Evolutionary conservation across 805 yeast genomes (phyloP), one percentile per base, ranked within the genome.

Genomic region (Sungouiella blattae): DNA sequence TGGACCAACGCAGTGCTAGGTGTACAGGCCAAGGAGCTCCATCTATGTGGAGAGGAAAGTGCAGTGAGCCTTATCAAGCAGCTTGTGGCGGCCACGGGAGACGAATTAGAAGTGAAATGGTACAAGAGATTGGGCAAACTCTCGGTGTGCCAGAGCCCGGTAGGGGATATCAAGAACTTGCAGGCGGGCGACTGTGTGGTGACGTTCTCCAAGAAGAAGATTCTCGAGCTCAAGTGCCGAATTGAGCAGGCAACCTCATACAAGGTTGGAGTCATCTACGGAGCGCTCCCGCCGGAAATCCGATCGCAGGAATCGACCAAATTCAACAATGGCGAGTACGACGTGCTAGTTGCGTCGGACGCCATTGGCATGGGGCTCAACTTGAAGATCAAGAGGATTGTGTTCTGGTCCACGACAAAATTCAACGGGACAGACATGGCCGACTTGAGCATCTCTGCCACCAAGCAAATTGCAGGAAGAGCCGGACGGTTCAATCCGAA

Each of bases 281-380:
- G 99, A 15, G 89, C 95, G 0, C 66, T 93, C 28, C 99, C 99
- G 0, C 95, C 98, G 1, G 98, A 93, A 55, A 87, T 91, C 0
- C 74, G 99, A 46, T 77, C 87, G 3, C 77, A 78, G 45, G 96
- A 93, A 53, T 95, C 97, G 0, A 57, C 66, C 18, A 67, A 75
- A 30, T 93, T 93, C 58, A 93, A 93, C 53, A 62, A 55, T n/a
- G 91, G 95, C 2, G 73, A 74, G 23, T 83, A 78, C 43, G 93
- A 89, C 50, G 72, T 85, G n/a, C 66, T 93, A 25, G 85, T 93
- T 5, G 98, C 98, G 1, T 85, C 96, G 2, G 98, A 93, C 64
- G 98, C 98, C 0, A 80, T 93, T 43, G 98, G 98, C 2, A 91
- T 93, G 97, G 98, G 98, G 0, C 69, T 93, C 35, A 93, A 93